phyloP scores from a whole-genome alignment of 1,284 basidiomycete genomes.

The Volvariella volvacea region DNA sequence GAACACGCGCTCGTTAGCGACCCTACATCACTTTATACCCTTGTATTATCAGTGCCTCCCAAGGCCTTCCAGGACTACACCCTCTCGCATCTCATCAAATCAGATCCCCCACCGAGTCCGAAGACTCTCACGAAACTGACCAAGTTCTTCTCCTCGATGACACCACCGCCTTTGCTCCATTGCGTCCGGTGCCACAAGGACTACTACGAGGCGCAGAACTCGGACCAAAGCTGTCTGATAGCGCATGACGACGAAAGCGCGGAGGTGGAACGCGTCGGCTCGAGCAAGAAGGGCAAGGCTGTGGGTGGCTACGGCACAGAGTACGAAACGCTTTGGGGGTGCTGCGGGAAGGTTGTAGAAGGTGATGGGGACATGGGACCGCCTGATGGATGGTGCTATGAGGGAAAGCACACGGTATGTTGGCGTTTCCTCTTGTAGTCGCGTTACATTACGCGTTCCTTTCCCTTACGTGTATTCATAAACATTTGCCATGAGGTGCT shows the following conservation, averaged over 20 bases:
- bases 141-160: constrained; percentile 50
- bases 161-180: constrained; percentile 59
- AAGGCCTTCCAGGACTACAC: constrained; percentile 60
- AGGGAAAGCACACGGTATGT: constrained; percentile 69
- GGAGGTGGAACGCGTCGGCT: constrained; percentile 32
- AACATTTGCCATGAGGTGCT: constrained; percentile 1
- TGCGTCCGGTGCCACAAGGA: constrained; percentile 67
- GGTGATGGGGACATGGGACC: constrained; percentile 74
- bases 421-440: constrained; percentile 5
- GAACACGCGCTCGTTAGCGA: constrained; percentile 18
- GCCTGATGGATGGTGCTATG: constrained; percentile 79
- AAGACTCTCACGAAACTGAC: constrained; percentile 35
- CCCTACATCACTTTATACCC: constrained; percentile 36
- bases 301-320: constrained; percentile 16
- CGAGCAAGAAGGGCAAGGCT: constrained; percentile 11
- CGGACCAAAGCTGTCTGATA: constrained; percentile 47
- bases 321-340: constrained; percentile 55
- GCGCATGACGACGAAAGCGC: constrained; percentile 42
- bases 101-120: constrained; percentile 33
- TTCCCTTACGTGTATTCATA: constrained; percentile 9
- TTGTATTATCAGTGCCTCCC: constrained; percentile 55
- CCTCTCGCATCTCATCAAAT: constrained; percentile 44
- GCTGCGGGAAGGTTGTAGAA: constrained; percentile 62
- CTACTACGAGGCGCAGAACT: constrained; percentile 53
- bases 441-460: constrained; percentile 1